These are phyloP conservation scores for Nelumbo lutea DNA, from an alignment of 164 flowering plant species.

Conservation along the genomic window DNA sequence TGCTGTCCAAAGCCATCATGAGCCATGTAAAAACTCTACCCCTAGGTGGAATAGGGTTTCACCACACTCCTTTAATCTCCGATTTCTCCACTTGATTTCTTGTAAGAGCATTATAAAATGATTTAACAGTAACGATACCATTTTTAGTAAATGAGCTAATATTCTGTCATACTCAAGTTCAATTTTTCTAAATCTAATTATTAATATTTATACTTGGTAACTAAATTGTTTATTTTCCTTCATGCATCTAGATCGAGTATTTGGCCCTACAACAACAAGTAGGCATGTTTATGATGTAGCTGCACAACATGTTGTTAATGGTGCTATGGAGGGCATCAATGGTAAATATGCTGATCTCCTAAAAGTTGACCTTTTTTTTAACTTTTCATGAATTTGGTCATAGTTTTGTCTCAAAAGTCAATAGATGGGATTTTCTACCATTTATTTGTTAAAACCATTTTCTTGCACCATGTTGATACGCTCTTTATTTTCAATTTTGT, in stretches of 20 bases:
- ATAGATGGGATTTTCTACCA: not conserved
- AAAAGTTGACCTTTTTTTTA: not conserved
- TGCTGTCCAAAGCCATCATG: no score
- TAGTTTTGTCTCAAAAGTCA: no score
- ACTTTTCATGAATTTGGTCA: no score
- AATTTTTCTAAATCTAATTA: not conserved
- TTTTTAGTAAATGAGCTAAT: no score
- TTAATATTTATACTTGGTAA: not conserved
- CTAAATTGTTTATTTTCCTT: slow-evolving; percentile 5
- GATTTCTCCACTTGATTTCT: no score
- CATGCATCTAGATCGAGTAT: slow-evolving; percentile 68
- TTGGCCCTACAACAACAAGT: slow-evolving; percentile 98
- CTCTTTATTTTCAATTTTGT: not conserved
- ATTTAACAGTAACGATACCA: no score
- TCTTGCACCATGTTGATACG: not conserved
- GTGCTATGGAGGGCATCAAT: slow-evolving; percentile 95
- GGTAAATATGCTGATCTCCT: slow-evolving; percentile 32
- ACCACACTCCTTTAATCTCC: no score
- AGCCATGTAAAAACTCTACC: no score
- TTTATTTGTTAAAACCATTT: not conserved
- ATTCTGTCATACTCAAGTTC: no score
- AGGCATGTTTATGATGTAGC: slow-evolving; percentile 95
- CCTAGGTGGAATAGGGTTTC: no score
- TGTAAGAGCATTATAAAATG: no score
- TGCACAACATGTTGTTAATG: slow-evolving; percentile 82